Base-by-base conservation (phyloP, 805 yeast genomes). In the Lipomyces starkeyi region DNA sequence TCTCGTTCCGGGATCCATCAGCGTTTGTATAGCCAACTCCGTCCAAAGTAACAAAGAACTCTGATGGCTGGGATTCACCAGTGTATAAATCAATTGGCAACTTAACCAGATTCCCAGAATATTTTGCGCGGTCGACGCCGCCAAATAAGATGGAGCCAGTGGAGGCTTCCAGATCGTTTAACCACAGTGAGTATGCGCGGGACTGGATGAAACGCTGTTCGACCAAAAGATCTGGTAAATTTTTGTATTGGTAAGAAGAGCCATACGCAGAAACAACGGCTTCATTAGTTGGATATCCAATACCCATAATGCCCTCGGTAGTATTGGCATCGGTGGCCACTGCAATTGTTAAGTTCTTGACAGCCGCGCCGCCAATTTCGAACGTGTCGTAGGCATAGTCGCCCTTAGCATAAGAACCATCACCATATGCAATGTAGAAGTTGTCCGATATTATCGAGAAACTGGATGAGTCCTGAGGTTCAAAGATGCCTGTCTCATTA, bases 241-340 rank as follows among this genome's bases (percentile, higher is more conserved):
- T 91, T 64, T 84, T 82, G 78, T 91, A 91, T 63, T 64, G 59
- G 56, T 55, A 34, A 8, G 76, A 76, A 4, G 63, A 20, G 27
- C 67, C 71, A 27, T 62, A 25, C 40, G 62, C 25, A 77, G 73
- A 66, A 4, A 73, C 69, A 47, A 68, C 40, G 9, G 79, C 76
- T 68, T 78, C 82, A 47, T 74, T 73, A 9, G 75, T 75, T 6
- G 80, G 77, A 47, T 81, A 76, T 25, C 83, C 83, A 52, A 80
- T 73, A 14, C 83, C 83, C 56, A 79, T 72, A 52, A 80, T 74
- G 65, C 96, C 94, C 67, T 84, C 79, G 8, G 86, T 77, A 2
- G 93, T 87, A 69, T 87, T 86, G 1, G 91, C 85, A 47, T 78
- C 77, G 74, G 86, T 86, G 2, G 91, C 96, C 29, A 92, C 86